phyloP scores from a whole-genome alignment of 208 protist species.

The Leishmania lainsoni region DNA sequence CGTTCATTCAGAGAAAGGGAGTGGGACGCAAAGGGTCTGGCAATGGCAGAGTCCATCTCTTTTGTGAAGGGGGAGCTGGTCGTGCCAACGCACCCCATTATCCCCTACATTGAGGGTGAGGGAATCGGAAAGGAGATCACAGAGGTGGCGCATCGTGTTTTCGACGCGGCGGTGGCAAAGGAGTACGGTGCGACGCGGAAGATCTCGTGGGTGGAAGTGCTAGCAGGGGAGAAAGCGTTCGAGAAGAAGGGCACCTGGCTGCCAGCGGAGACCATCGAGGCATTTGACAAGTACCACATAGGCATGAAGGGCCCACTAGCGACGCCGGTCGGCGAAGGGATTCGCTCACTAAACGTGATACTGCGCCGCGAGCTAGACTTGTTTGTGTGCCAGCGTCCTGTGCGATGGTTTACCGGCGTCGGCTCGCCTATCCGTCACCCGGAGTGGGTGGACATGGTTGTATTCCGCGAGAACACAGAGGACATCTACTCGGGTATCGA shows the following conservation, averaged over 20 bases:
- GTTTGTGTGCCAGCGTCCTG: conserved; percentile 53
- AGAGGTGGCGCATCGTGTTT: conserved; percentile 28
- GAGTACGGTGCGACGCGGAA: conserved; percentile 37
- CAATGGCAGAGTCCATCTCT: conserved; percentile 23
- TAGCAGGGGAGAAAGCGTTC: conserved; percentile 44
- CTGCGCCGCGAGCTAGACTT: conserved; percentile 52
- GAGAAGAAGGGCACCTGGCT: conserved; percentile 28
- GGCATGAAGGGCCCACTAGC: conserved; percentile 49
- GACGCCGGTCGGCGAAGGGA: conserved; percentile 53
- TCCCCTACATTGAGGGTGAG: conserved; percentile 59
- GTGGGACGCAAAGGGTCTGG: too few relatives aligned
- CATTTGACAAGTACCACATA: conserved; percentile 36
- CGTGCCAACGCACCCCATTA: conserved; percentile 41
- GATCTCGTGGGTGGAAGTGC: conserved; percentile 49
- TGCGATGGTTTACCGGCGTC: conserved; percentile 52
- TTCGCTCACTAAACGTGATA: conserved; percentile 59
- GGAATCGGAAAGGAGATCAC: conserved; percentile 55
- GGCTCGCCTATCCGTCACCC: conserved; percentile 44
- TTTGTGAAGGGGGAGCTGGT: conserved; percentile 23
- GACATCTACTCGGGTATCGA: conserved; percentile 65
- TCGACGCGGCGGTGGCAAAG: conserved; percentile 46
- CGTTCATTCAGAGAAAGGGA: background rate
- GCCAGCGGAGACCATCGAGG: conserved; percentile 43
- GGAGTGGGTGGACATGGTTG: conserved; percentile 59
- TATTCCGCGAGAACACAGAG: conserved; percentile 66